Evolutionary conservation across 805 yeast species (phyloP).

Genomic region (Starmerella stigmatis): DNA sequence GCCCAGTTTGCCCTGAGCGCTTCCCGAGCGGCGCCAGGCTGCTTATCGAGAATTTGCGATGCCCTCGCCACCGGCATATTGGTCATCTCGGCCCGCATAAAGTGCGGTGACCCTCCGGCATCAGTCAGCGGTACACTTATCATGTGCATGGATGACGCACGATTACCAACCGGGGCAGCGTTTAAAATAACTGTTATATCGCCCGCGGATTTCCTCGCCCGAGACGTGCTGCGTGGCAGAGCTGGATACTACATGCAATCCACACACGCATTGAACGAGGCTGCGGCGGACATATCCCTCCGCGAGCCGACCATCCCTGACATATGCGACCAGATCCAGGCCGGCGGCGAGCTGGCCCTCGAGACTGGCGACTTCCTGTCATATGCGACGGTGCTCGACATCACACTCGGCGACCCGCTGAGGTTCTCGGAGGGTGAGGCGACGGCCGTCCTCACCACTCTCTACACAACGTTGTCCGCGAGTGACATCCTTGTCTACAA

Average conservation of each 20-base stretch:
- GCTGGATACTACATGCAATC: conserved; percentile 3
- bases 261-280: conserved; percentile 4
- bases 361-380: conserved; percentile 54
- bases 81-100: too few species aligned
- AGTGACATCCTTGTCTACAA: conserved; percentile 47
- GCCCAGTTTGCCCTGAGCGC: too few species aligned
- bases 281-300: neutral
- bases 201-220: too few species aligned
- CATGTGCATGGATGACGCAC: too few species aligned
- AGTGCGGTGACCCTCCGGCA: too few species aligned
- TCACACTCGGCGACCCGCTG: conserved; percentile 42
- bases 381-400: conserved; percentile 62
- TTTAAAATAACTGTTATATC: too few species aligned
- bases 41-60: too few species aligned
- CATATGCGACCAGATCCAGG: conserved; percentile 17
- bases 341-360: conserved; percentile 18
- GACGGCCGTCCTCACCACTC: conserved; percentile 22
- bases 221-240: too few species aligned
- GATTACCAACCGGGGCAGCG: too few species aligned
- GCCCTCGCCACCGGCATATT: too few species aligned
- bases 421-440: conserved; percentile 43
- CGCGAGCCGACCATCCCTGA: neutral
- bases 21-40: too few species aligned
- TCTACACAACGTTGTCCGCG: conserved; percentile 34
- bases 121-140: too few species aligned